Evolutionary conservation across 1,284 basidiomycete species (phyloP).

Genomic region (Pascua guehoae): DNA sequence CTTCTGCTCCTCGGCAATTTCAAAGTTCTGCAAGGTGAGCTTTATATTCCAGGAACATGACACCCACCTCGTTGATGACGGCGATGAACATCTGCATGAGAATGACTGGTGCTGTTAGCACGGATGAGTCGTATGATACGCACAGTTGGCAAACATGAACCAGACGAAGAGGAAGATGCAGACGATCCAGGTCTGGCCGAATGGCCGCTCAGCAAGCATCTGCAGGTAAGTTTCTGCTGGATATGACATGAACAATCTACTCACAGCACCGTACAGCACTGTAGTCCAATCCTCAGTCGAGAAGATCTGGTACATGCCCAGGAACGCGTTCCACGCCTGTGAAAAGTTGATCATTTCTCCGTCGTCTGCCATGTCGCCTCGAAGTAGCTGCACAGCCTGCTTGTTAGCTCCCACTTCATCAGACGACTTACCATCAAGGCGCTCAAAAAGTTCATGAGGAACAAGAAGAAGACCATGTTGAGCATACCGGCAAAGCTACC

Average conservation of each 20-base stretch:
- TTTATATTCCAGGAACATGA: background rate
- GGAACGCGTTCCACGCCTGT: slow-evolving; percentile 82
- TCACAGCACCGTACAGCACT: slow-evolving; percentile 68
- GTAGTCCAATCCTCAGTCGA: slow-evolving; percentile 94
- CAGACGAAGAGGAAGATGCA: slow-evolving; percentile 76
- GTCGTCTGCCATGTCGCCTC: slow-evolving; percentile 61
- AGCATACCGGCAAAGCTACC: slow-evolving; percentile 86
- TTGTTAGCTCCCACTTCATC: background rate
- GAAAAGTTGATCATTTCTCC: slow-evolving; percentile 70
- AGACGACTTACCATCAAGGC: slow-evolving; percentile 69
- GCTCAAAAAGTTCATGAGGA: slow-evolving; percentile 83
- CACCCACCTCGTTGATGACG: slow-evolving; percentile 77
- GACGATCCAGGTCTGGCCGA: slow-evolving; percentile 70
- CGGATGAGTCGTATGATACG: slow-evolving; percentile 40
- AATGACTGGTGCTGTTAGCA: slow-evolving; percentile 61
- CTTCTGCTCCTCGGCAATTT: slow-evolving; percentile 87
- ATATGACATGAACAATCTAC: background rate
- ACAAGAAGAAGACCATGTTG: slow-evolving; percentile 91
- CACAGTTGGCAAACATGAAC: slow-evolving; percentile 91
- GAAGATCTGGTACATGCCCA: slow-evolving; percentile 84
- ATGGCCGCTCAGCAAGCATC: slow-evolving; percentile 59
- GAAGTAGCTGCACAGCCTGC: slow-evolving; percentile 52
- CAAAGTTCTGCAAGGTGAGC: slow-evolving; percentile 64
- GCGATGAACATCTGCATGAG: slow-evolving; percentile 98
- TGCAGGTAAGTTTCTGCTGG: slow-evolving; percentile 7